Evolutionary conservation across 768 basidiomycete genomes (phyloP).

Genomic region (Leccinum ochraceum): DNA sequence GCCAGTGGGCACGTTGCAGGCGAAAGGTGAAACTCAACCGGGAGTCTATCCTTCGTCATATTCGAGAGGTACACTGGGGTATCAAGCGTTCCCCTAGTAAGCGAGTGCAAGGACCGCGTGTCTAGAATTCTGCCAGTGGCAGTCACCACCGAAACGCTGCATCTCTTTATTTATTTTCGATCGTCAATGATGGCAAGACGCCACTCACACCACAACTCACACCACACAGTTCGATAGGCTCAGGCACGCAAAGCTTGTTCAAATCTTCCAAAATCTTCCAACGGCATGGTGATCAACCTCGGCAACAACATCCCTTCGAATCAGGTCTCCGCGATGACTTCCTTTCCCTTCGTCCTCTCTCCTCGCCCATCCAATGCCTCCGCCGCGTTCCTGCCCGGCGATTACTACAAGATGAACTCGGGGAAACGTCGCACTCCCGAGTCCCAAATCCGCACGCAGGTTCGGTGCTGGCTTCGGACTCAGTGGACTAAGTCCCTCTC

Average conservation of each 20-base stretch:
- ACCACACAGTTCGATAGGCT: conserved; percentile 17
- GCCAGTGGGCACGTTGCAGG: conserved; percentile 16
- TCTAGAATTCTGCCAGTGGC: not conserved
- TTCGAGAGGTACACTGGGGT: conserved; percentile 16
- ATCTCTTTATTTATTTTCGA: no score
- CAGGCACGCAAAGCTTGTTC: conserved; percentile 44
- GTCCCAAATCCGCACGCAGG: conserved; percentile 12
- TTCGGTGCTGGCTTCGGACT: conserved; percentile 24
- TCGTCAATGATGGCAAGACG: no score
- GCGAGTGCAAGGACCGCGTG: not conserved
- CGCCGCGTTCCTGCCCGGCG: conserved; percentile 76
- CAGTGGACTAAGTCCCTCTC: conserved; percentile 22
- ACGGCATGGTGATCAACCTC: conserved; percentile 23
- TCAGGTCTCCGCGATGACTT: conserved; percentile 35
- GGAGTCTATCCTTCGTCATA: conserved; percentile 20
- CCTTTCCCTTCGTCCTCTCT: conserved; percentile 26
- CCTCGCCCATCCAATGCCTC: conserved; percentile 73
- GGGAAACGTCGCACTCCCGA: conserved; percentile 28
- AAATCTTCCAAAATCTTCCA: conserved; percentile 45
- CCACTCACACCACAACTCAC: no score
- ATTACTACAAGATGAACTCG: conserved; percentile 58
- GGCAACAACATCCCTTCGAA: conserved; percentile 10
- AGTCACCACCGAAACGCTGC: no score
- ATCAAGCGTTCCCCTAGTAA: conserved; percentile 9
- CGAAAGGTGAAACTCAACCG: conserved; percentile 15